Percentiles rank a stretch among this genome's conserved stretches.
Evolutionary conservation across 2,329 filamentous ascomycete species (phyloP).

Genomic region (Atkinsonella hypoxylon): DNA sequence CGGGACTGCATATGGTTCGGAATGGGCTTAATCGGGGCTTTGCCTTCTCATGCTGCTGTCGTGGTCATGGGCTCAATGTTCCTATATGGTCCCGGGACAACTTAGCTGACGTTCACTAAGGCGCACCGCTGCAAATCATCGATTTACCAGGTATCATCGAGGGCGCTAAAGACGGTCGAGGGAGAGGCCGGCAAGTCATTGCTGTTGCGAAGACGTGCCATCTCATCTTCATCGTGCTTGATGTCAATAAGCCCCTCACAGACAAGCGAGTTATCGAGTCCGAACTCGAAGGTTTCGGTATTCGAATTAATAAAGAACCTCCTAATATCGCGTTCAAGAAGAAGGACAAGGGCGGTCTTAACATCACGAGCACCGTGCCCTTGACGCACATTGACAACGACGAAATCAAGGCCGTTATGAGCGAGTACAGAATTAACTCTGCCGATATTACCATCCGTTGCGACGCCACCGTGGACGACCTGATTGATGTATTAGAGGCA

Average conservation of each 20-base stretch:
- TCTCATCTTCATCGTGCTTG: conserved; percentile 95
- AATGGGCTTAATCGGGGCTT: too few species aligned
- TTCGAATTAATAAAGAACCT: conserved; percentile 91
- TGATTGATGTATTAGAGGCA: conserved; percentile 92
- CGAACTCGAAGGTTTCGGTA: conserved; percentile 93
- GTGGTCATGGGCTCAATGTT: background rate
- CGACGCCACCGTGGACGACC: conserved; percentile 91
- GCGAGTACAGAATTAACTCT: conserved; percentile 90
- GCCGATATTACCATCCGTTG: conserved; percentile 96
- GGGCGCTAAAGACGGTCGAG: conserved; percentile 95
- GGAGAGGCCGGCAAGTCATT: conserved; percentile 95
- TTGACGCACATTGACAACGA: conserved; percentile 87
- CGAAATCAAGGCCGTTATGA: conserved; percentile 97
- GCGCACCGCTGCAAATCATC: conserved; percentile 94
- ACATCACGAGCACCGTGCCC: conserved; percentile 88
- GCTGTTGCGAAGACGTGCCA: conserved; percentile 98
- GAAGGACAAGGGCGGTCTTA: conserved; percentile 96
- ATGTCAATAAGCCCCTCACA: conserved; percentile 95
- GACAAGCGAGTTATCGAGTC: conserved; percentile 94
- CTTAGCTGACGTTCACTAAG: conserved; percentile 21
- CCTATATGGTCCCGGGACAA: background rate
- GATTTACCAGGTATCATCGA: conserved; percentile 98
- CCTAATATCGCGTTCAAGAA: conserved; percentile 99
- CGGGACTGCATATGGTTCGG: too few species aligned
- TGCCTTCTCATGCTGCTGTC: background rate